Percentiles rank a stretch among this genome's conserved stretches.
These are phyloP conservation scores for Claviceps sorghi DNA, from an alignment of 2,329 filamentous ascomycete genomes.

Conservation along the genomic window DNA sequence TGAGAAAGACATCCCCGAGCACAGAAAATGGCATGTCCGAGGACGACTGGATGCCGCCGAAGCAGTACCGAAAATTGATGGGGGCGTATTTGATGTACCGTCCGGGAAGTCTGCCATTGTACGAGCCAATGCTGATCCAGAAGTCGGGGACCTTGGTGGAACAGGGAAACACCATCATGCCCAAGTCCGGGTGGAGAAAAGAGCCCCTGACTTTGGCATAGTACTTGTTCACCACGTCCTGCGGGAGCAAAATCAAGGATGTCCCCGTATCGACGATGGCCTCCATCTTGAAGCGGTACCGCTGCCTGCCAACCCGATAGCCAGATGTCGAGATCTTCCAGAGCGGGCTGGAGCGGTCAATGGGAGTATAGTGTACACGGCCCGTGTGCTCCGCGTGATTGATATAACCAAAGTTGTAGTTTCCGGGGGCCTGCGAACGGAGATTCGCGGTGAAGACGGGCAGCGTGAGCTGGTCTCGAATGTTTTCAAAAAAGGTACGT, in stretches of 20 bases:
- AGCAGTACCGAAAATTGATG: constrained; percentile 17
- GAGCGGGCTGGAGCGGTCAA: constrained; percentile 39
- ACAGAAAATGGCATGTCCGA: constrained; percentile 23
- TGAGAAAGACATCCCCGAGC: constrained; percentile 26
- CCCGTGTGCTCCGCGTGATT: constrained; percentile 43
- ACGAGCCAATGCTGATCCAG: constrained; percentile 19
- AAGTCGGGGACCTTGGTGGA: constrained; percentile 30
- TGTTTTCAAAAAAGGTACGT: constrained; percentile 22
- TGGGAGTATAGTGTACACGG: constrained; percentile 36
- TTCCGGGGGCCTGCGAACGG: constrained; percentile 17
- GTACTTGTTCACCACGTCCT: constrained; percentile 39
- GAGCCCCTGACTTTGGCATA: constrained; percentile 43
- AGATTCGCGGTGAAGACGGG: constrained; percentile 25
- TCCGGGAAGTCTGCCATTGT: constrained; percentile 21
- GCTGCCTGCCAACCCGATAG: constrained; percentile 33
- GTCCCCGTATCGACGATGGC: constrained; percentile 60
- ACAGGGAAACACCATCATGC: constrained; percentile 48
- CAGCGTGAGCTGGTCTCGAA: constrained; percentile 13
- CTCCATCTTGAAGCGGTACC: constrained; percentile 11
- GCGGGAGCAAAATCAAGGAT: constrained; percentile 46
- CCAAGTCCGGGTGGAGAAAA: constrained; percentile 25
- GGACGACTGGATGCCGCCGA: constrained; percentile 24
- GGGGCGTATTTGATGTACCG: constrained; percentile 24
- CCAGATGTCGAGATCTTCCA: constrained; percentile 46
- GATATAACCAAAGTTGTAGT: constrained; percentile 33